These are phyloP conservation scores for Spongospora subterranea DNA, from an alignment of 208 protist species.

Conservation along the genomic window DNA sequence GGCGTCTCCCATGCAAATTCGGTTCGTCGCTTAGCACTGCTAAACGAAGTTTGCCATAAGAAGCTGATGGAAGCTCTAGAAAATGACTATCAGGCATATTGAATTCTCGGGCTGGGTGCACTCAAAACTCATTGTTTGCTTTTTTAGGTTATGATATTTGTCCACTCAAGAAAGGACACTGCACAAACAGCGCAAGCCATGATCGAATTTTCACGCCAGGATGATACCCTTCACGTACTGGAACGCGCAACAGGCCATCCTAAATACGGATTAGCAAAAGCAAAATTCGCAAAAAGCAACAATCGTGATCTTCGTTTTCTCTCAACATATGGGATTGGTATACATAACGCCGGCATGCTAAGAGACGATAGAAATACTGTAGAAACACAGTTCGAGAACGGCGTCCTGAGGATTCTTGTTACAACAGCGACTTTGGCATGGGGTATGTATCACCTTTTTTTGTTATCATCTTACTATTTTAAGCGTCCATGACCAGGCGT, in stretches of 20 bases:
- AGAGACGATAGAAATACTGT: conserved; percentile 91
- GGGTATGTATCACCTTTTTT: conserved; percentile 73
- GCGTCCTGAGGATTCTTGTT: conserved; percentile 92
- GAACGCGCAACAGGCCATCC: not conserved
- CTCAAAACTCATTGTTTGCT: not conserved
- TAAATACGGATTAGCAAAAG: not conserved
- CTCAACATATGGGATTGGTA: conserved; percentile 94
- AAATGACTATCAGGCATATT: not conserved
- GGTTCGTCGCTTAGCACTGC: conserved; percentile 86
- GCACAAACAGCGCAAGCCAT: conserved; percentile 90
- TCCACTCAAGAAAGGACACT: conserved; percentile 98
- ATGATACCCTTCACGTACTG: conserved; percentile 79
- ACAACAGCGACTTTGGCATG: conserved; percentile 99
- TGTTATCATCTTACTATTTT: not conserved
- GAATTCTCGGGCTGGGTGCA: not conserved
- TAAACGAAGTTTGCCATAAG: conserved; percentile 97
- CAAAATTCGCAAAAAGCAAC: not conserved
- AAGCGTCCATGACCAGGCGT: conserved; percentile 80
- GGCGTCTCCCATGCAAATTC: conserved; percentile 92
- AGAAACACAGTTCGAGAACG: conserved; percentile 94
- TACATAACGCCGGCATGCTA: conserved; percentile 98
- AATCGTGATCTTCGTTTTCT: conserved; percentile 83
- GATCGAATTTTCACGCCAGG: conserved; percentile 83
- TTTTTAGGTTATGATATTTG: conserved; percentile 96
- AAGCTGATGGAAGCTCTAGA: conserved; percentile 83